Conservation (phyloP, 306 rosid genomes). For the Cucumis sativus region DNA sequence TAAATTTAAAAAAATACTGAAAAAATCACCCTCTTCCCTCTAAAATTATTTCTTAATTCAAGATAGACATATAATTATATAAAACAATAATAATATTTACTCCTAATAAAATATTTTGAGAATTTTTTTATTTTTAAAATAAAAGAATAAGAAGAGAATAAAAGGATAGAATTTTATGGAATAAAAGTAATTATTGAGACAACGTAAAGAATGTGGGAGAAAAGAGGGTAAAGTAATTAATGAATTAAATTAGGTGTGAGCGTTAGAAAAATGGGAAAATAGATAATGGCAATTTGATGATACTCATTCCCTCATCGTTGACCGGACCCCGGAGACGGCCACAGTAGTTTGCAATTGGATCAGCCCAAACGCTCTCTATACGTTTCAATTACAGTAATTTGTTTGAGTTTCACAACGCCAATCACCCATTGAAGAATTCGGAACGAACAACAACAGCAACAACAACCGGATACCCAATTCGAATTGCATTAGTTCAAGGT, state of each 20-base stretch:
- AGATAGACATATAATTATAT: no score
- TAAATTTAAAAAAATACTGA: no score
- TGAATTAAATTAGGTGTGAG: not conserved
- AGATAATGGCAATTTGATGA: not conserved
- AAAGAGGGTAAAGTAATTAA: not conserved
- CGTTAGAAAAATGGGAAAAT: not conserved
- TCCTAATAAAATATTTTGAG: no score
- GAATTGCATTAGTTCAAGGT: not conserved
- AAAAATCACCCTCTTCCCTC: no score
- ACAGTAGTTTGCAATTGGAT: not conserved
- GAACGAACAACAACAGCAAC: not conserved
- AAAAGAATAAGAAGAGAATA: not conserved
- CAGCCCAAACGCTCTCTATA: not conserved
- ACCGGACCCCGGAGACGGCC: not conserved
- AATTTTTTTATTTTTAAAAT: no score
- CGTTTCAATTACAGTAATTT: not conserved
- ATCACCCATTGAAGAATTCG: not conserved
- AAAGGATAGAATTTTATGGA: not conserved
- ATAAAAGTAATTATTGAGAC: not conserved
- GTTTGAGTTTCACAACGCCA: not conserved
- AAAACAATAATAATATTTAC: no score
- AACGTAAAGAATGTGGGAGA: not conserved
- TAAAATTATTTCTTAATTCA: no score
- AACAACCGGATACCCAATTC: not conserved
- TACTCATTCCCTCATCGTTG: not conserved